Evolutionary conservation across 2,329 filamentous ascomycete genomes (phyloP).

Genomic region (Talaromyces sp.): DNA sequence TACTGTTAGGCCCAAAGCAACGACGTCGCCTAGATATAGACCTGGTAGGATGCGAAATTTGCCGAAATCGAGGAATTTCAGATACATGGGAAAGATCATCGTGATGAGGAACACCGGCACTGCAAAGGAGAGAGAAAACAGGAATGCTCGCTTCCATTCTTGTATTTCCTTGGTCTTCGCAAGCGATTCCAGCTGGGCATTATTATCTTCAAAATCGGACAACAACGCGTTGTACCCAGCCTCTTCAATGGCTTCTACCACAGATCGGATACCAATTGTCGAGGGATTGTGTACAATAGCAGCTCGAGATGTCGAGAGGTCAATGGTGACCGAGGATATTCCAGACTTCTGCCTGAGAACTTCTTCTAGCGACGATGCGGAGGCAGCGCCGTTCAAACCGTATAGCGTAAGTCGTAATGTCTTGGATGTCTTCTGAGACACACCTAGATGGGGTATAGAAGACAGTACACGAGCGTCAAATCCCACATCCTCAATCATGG

Average conservation of each 20-base stretch:
- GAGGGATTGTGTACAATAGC: conserved; percentile 69
- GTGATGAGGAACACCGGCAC: conserved; percentile 86
- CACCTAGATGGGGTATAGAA: conserved; percentile 59
- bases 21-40: conserved; percentile 80
- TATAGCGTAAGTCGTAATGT: conserved; percentile 79
- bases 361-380: conserved; percentile 70
- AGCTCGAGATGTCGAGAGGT: conserved; percentile 68
- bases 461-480: conserved; percentile 84
- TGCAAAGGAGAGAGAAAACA: conserved; percentile 73
- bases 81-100: conserved; percentile 89
- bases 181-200: conserved; percentile 90
- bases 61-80: conserved; percentile 75
- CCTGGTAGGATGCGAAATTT: conserved; percentile 63
- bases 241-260: conserved; percentile 80
- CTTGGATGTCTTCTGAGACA: conserved; percentile 55
- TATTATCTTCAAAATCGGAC: conserved; percentile 90
- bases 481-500: conserved; percentile 83
- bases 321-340: conserved; percentile 69
- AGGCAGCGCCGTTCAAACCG: conserved; percentile 67
- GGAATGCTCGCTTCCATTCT: conserved; percentile 83
- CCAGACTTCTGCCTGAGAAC: conserved; percentile 64
- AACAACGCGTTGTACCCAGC: conserved; percentile 84
- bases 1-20: conserved; percentile 79
- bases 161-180: conserved; percentile 95
- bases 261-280: conserved; percentile 70